A percentile compares a stretch with the other conserved stretches of the same genome.
Conservation (phyloP, 345 rosid genomes). For the Eucalyptus sp. region DNA sequence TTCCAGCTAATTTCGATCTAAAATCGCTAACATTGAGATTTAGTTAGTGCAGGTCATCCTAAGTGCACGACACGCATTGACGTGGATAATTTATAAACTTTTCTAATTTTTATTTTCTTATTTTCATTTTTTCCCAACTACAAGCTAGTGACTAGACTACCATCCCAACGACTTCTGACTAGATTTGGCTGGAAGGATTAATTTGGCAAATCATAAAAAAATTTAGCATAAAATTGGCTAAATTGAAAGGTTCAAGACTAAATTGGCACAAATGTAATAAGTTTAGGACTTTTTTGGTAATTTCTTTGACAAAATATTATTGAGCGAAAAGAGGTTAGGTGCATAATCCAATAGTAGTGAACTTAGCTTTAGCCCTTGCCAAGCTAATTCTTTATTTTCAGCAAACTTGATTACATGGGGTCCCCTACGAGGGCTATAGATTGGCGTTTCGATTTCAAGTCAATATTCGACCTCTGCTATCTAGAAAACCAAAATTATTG, state of each 20-base stretch:
- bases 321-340: background rate
- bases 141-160: background rate
- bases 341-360: background rate
- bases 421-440: background rate
- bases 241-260: background rate
- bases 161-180: background rate
- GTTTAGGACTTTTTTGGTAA: rapidly evolving
- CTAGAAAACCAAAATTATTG: background rate
- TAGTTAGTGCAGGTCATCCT: background rate
- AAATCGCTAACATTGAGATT: rapidly evolving
- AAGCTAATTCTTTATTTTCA: background rate
- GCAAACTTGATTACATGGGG: background rate
- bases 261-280: background rate
- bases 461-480: background rate
- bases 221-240: background rate
- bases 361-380: background rate
- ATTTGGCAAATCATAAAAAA: background rate
- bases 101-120: too few species aligned
- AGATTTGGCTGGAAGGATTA: background rate
- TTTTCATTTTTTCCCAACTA: background rate
- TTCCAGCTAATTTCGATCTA: rapidly evolving
- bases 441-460: background rate
- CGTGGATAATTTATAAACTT: background rate
- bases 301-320: background rate
- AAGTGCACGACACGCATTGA: rapidly evolving